These are phyloP conservation scores for Phytophthora chlamydospora DNA, from an alignment of 352 stramenopile genomes.

Conservation along the genomic window DNA sequence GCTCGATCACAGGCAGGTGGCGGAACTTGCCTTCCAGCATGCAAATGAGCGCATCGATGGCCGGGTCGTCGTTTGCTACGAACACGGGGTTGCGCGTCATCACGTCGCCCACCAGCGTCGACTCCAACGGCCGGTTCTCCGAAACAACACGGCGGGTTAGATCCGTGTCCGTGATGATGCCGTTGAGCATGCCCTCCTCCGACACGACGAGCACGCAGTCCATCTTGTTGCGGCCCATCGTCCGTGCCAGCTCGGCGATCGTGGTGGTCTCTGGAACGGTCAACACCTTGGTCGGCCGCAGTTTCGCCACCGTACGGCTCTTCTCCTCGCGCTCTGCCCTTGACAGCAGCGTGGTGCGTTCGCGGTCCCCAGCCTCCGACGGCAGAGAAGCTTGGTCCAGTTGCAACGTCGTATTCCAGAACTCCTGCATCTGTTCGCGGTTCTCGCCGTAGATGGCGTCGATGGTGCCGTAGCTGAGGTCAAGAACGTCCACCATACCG, in stretches of 20 bases:
- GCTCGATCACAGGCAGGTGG: constrained; percentile 85
- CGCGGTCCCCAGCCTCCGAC: constrained; percentile 42
- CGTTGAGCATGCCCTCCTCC: constrained; percentile 86
- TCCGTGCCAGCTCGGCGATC: constrained; percentile 87
- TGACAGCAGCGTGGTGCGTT: constrained; percentile 68
- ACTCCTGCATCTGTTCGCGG: constrained; percentile 90
- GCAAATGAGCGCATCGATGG: constrained; percentile 82
- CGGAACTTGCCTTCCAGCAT: constrained; percentile 92
- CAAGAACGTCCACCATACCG: constrained; percentile 85
- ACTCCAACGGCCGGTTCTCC: constrained; percentile 74
- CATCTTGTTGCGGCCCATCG: constrained; percentile 90
- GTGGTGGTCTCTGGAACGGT: constrained; percentile 81
- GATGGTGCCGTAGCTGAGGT: constrained; percentile 88
- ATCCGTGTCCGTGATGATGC: constrained; percentile 96
- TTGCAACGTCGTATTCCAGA: constrained; percentile 88
- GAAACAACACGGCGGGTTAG: constrained; percentile 84
- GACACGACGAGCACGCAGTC: constrained; percentile 94
- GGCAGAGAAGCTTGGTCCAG: constrained; percentile 65
- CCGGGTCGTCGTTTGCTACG: constrained; percentile 81
- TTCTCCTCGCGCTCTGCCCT: constrained; percentile 68
- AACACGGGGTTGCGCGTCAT: constrained; percentile 90
- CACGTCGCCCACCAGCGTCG: constrained; percentile 71
- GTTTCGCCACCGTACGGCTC: constrained; percentile 79
- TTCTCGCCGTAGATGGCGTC: constrained; percentile 89
- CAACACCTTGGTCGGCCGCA: constrained; percentile 90